A percentile compares a stretch with the other conserved stretches of the same genome.
Conservation (phyloP, 192 early-diverging fungal genomes). For the Backusella sp. region DNA sequence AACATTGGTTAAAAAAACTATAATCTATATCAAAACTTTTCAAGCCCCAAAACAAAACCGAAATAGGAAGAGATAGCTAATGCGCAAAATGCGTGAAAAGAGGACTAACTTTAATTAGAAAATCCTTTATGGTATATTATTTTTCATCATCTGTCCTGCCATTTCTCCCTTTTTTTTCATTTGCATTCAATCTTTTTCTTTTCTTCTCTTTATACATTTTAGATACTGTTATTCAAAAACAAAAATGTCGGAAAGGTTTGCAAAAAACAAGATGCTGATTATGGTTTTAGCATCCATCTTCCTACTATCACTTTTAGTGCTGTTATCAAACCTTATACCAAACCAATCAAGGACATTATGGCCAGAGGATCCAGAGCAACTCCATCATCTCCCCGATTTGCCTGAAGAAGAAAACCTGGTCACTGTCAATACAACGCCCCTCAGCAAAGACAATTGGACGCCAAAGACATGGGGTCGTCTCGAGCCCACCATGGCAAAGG, state of each 20-base stretch:
- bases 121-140: neutral
- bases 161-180: no score
- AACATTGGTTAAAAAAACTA: neutral
- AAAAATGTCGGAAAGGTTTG: conserved; percentile 8
- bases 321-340: conserved; percentile 7
- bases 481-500: neutral
- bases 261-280: neutral
- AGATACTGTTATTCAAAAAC: neutral
- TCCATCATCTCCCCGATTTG: neutral
- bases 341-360: neutral
- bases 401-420: conserved; percentile 16
- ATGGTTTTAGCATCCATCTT: conserved; percentile 10
- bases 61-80: neutral
- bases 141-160: neutral
- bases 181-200: no score
- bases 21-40: neutral
- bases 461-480: conserved; percentile 10
- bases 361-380: neutral
- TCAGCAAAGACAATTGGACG: neutral
- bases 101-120: neutral
- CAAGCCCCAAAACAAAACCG: neutral
- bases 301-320: neutral
- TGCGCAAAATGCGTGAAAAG: neutral
- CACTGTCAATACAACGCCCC: neutral
- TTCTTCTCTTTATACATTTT: neutral